Evolutionary conservation across 2,329 filamentous ascomycete species (phyloP), one percentile per base, ranked within the genome.

Genomic region (Fusarium sp.): DNA sequence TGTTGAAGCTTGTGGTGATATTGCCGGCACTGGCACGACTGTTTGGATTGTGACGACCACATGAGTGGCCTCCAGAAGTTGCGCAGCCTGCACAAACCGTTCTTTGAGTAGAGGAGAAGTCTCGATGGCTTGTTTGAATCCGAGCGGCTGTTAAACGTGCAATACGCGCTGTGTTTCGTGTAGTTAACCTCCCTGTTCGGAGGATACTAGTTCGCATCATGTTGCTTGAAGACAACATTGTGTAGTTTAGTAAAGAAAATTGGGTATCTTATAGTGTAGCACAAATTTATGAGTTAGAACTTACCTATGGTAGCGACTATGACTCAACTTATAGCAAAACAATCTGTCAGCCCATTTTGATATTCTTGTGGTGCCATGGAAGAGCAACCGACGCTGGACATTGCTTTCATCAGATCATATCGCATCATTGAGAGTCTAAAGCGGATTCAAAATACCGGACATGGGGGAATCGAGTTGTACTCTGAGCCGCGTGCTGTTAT

Each of bases 161-260:
- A 21, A 68, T 42, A 11, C 65, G 39, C 20, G 44, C 40, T 30
- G 62, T 63, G 46, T 46, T 69, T 44, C 50, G 67, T 11, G 57
- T 51, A 36, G 53, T 59, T 3, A 62, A 34, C 12, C 62, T 56
- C 3, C 56, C 52, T 10, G 62, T 42, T 17, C 56, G 65, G 42
- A 72, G 57, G 30, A 61, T 58, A 17, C 56, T 30, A 20, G 45
- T 69, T 47, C 60, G 66, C 52, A 72, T 44, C n/a, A 68, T 28
- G 39, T 56, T 71, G 51, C 57, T 63, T 38, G 59, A 59, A 11
- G 67, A 48, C n/a, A 59, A 34, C 56, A 72, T 71, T 42, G 4
- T 34, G 10, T 7, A 5, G 20, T 38, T 17, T 7, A 19, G 19
- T 21, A n/a, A 21, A 39, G 26, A 12, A 39, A 21, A 26, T 49